Percentiles rank a stretch among this genome's conserved stretches.
These are phyloP conservation scores for Xerophyta viscosa DNA, from an alignment of 106 monocot genomes.

Conservation along the genomic window DNA sequence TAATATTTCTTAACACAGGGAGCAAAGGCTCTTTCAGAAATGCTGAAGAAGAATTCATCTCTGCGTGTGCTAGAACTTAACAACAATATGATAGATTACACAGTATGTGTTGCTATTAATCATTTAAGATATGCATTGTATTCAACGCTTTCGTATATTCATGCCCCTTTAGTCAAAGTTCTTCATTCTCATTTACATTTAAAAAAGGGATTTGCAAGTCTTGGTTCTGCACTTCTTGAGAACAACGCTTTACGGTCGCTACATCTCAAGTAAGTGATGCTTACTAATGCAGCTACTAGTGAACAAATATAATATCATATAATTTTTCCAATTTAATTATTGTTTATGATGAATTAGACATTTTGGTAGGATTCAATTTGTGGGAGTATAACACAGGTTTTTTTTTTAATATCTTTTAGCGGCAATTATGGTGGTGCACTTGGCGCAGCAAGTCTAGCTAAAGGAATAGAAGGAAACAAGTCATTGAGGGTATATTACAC, in stretches of 20 bases:
- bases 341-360: too few relatives aligned
- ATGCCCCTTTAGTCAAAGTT: too few relatives aligned
- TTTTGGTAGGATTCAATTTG: too few relatives aligned
- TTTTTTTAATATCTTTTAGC: conserved; percentile 41
- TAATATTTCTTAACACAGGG: conserved; percentile 44
- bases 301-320: too few relatives aligned
- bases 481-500: conserved; percentile 60
- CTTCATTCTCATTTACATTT: conserved; percentile 7
- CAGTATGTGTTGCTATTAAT: conserved; percentile 43
- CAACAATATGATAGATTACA: conserved; percentile 97
- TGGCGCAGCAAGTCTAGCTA: conserved; percentile 86
- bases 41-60: conserved; percentile 87
- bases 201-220: conserved; percentile 79
- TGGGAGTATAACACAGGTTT: conserved; percentile 15
- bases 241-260: conserved; percentile 80
- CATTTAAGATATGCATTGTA: not conserved
- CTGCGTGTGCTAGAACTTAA: conserved; percentile 88
- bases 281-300: too few relatives aligned
- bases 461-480: conserved; percentile 92
- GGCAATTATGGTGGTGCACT: conserved; percentile 98
- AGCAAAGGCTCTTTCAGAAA: conserved; percentile 76
- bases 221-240: conserved; percentile 85
- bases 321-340: too few relatives aligned
- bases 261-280: conserved; percentile 80
- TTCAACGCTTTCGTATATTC: conserved; percentile 10